Evolutionary conservation across 495 filamentous ascomycete species (phyloP), one percentile per base, ranked within the genome.

Genomic region (Mytilinidion resinicola): DNA sequence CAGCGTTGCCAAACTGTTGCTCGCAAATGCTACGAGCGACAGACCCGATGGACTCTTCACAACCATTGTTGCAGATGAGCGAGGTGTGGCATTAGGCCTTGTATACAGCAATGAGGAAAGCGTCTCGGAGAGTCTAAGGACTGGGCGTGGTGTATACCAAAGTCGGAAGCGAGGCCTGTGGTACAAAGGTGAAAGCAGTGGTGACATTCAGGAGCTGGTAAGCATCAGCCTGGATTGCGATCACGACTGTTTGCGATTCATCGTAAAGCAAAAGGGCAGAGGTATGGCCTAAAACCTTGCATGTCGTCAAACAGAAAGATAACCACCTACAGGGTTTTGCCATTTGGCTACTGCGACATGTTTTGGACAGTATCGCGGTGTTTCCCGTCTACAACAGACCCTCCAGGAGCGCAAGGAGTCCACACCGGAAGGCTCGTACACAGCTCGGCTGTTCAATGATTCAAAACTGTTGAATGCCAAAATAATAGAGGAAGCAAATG

Each of bases 401-500:
- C 78, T 98, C 3, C 70, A 86, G 33, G 81, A 80, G 8, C 83
- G 93, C 59, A 96, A 95, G 69, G 72, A 74, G 5, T 86, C 85
- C 9, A 90, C 93, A 0, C 92, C 91, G 2, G 80, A 78, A 57
- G 92, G 91, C 0, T 97, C 93, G 14, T 98, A 98, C 70, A 98
- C 93, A 12, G 88, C 89, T 35, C 78, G 93, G 15, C 75, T 98
- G 9, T 98, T 96, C 77, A 88, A 85, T 25, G 95, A 97, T 56
- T 82, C 88, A 55, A 89, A 93, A 73, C 81, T 97, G 17, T 75
- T 95, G 14, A 80, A 87, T 36, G 95, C 93, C 3, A 98, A 98
- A 78, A 96, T 98, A 42, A 93, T 96, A 86, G 93, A 98, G 73
- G 93, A 98, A 70, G 93, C 93, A 2, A 86, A 90, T 59, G 93